Conservation (phyloP, 306 rosid species). For the Begonia masoniana region DNA sequence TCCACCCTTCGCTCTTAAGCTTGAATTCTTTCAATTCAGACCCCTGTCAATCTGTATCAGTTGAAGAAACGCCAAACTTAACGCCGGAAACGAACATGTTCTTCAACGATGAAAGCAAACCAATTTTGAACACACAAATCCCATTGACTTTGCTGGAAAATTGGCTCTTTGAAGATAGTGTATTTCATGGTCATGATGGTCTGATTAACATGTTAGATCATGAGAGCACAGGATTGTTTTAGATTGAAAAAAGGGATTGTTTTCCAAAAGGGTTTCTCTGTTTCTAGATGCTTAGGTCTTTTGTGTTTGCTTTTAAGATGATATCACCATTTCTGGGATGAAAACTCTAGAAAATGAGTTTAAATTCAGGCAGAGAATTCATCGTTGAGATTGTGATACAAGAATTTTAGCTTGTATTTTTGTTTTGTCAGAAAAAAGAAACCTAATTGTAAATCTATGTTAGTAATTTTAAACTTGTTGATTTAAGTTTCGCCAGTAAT, state of each 20-base stretch:
- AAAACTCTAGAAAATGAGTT: too few species aligned
- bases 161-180: constrained; percentile 73
- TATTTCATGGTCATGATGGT: constrained; percentile 38
- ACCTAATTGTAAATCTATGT: too few species aligned
- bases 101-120: constrained; percentile 40
- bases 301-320: neutral
- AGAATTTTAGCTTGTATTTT: too few species aligned
- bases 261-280: neutral
- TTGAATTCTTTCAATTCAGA: constrained; percentile 13
- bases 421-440: too few species aligned
- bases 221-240: constrained; percentile 23
- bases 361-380: too few species aligned
- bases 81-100: constrained; percentile 1
- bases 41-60: constrained; percentile 12
- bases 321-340: too few species aligned
- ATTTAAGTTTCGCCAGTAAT: too few species aligned
- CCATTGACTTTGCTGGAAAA: constrained; percentile 70
- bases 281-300: too few species aligned
- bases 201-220: constrained; percentile 43
- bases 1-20: constrained; percentile 16
- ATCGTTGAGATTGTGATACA: too few species aligned
- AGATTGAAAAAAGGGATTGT: neutral
- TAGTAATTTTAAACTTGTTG: too few species aligned
- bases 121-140: constrained; percentile 16
- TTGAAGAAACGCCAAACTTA: constrained; percentile 6